A percentile compares a stretch with the other conserved stretches of the same genome.
phyloP scores from a whole-genome alignment of 164 flowering plant species.

The Magnolia officinalis region DNA sequence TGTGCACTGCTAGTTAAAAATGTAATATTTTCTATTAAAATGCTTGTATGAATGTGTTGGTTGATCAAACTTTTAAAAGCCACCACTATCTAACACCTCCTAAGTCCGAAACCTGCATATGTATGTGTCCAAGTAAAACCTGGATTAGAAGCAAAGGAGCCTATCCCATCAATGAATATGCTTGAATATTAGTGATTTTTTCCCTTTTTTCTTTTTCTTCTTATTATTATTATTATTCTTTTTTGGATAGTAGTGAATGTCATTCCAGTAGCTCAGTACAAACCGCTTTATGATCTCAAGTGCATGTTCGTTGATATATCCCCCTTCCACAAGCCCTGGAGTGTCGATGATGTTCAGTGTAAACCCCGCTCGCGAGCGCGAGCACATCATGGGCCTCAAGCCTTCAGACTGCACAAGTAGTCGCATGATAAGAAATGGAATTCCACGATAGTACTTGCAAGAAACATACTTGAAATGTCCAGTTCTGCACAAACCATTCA shows the following conservation, averaged over 20 bases:
- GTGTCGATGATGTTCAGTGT: constrained; percentile 85
- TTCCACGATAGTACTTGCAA: neutral
- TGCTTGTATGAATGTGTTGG: neutral
- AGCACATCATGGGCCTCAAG: constrained; percentile 73
- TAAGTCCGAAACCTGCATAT: neutral
- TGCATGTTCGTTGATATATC: constrained; percentile 77
- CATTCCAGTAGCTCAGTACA: constrained; percentile 7
- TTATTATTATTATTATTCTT: too few species aligned
- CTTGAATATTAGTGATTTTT: neutral
- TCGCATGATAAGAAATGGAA: neutral
- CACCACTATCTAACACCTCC: neutral
- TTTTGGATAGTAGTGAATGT: neutral
- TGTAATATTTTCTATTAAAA: too few species aligned
- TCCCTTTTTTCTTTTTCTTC: too few species aligned
- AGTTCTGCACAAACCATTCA: neutral
- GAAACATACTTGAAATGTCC: neutral
- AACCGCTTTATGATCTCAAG: constrained; percentile 83
- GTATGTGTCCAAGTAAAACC: neutral
- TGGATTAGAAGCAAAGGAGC: neutral
- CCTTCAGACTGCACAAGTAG: constrained; percentile 58
- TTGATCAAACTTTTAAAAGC: neutral
- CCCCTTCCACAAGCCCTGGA: constrained; percentile 94
- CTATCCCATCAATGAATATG: neutral
- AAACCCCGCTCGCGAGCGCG: constrained; percentile 73
- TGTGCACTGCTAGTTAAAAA: too few species aligned